Conservation (phyloP, 2,329 filamentous ascomycete genomes). For the Celoporthe dispersa region DNA sequence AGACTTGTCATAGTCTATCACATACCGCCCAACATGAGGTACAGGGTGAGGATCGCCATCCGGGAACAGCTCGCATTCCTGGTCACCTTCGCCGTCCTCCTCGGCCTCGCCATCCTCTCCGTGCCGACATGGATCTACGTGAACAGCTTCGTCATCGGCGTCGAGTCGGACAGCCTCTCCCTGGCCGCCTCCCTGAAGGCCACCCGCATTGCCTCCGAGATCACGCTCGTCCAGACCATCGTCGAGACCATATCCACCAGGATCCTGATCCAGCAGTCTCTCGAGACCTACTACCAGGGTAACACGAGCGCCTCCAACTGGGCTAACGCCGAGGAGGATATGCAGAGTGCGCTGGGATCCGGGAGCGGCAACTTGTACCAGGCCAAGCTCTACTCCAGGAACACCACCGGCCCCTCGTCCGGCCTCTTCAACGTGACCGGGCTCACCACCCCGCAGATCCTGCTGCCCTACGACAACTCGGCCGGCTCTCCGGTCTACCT, state of each 20-base stretch:
- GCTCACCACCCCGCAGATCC: slow-evolving; percentile 51
- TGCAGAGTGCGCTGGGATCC: slow-evolving; percentile 70
- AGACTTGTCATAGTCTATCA: slow-evolving; percentile 38
- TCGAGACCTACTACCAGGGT: slow-evolving; percentile 57
- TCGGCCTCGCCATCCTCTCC: slow-evolving; percentile 77
- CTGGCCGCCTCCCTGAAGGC: slow-evolving; percentile 88
- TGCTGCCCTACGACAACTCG: slow-evolving; percentile 63
- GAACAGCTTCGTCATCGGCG: slow-evolving; percentile 55
- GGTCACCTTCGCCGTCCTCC: slow-evolving; percentile 74
- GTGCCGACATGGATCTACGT: slow-evolving; percentile 73
- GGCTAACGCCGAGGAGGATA: slow-evolving; percentile 62
- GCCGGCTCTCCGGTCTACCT: slow-evolving; percentile 65
- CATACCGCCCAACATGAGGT: slow-evolving; percentile 27
- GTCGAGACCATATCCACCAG: slow-evolving; percentile 73
- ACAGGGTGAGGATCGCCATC: slow-evolving; percentile 81
- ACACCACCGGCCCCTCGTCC: slow-evolving; percentile 58
- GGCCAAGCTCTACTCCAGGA: slow-evolving; percentile 72
- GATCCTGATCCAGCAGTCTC: slow-evolving; percentile 59
- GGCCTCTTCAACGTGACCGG: slow-evolving; percentile 71
- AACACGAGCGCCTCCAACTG: slow-evolving; percentile 66
- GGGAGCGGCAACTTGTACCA: slow-evolving; percentile 66
- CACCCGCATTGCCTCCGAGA: slow-evolving; percentile 76
- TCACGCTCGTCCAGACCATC: slow-evolving; percentile 78
- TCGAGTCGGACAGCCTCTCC: slow-evolving; percentile 65
- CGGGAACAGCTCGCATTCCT: slow-evolving; percentile 83